Base-by-base conservation (phyloP, 1,284 basidiomycete species). In the Ganoderma lingzhi region DNA sequence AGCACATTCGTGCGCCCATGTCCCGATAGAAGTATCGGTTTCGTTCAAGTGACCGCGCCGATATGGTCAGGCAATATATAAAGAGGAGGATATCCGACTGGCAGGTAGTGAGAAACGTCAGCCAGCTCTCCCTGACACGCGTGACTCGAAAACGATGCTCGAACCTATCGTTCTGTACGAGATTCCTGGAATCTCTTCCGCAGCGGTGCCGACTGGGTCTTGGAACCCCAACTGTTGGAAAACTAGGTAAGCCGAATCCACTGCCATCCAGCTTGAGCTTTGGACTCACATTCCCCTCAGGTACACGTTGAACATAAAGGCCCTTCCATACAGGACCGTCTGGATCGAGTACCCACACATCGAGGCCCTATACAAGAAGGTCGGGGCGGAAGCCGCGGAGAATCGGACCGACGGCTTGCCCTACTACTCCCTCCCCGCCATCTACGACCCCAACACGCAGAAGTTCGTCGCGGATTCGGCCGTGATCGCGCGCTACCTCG, bases 311-410 rank as follows among this genome's bases (percentile, higher is more conserved):
- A 80, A 80, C 70, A 78, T 78, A 74, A 83, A 83, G 65, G 75
- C 76, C 12, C 67, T 83, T 10, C 71, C 78, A 1, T 82, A 80
- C 75, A 76, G 72, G 64, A 83, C 80, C 48, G 75, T 77, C 19
- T 83, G 80, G 80, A 71, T 83, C 45, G 79, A 81, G 64, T 82
- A 79, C 64, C 81, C 80, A 4, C 80, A 83, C 68, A 80, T 83
- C 74, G 78, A 76, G 42, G 58, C 72, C 8, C 62, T 76, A 12
- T 75, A 73, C 65, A 76, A 76, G 70, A 70, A 76, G 48, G 68
- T 81, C 67, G 80, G 80, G 9, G 78, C 74, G 0, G 42, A 58
- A 9, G 74, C 80, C 0, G 79, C 77, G 0, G 28, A 42, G 10
- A 74, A 44, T 23, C 67, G 72, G 6, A 39, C 66, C 0, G 76